Base-by-base conservation (phyloP, 2,329 filamentous ascomycete species). In the Trichoderma pleuroti region DNA sequence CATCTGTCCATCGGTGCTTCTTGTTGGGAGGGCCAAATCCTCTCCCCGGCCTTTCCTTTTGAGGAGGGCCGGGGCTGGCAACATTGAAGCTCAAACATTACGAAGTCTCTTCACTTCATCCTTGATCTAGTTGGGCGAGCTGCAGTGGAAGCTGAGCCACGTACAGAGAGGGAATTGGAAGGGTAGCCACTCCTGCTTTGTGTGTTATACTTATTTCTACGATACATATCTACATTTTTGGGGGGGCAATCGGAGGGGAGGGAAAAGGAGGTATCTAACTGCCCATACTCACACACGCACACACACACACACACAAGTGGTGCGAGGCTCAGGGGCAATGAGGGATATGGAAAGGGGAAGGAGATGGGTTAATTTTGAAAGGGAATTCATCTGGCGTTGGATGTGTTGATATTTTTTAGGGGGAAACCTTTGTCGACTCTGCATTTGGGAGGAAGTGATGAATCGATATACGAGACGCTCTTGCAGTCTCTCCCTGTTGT, bases 181-280 rank as follows among this genome's bases (percentile, higher is more conserved):
- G 49, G 56, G 56, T 61, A 68, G 56, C 28, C 39, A 28, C 56
- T 36, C 56, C 66, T 36, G 3, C 62, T 26, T 46, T 59, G 66
- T 67, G 64, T 61, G 39, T 61, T 61, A 68, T 68, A 60, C 42
- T 68, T 68, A 28, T 60, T 67, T 68, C 66, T 68, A 61, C 36
- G 66, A 68, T 52, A 68, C 21, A 68, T 68, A 68, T 57, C 66
- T 61, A 66, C 49, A 21, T 21, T 39, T 34, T 49, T 32, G 24
- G 24, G 49, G 24, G 24, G 49, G 63, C 63, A 69, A 64, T 21
- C 11, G 60, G 68, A n/a, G 56, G 36, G 24, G 30, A 61, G 56
- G 65, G 56, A 61, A 68, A 68, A 61, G 56, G 66, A 52, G 56
- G 66, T 46, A 61, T 52, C 66, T 56, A 34, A 39, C 39, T 68